Evolutionary conservation across 2,329 filamentous ascomycete genomes (phyloP), one percentile per base, ranked within the genome.

Genomic region (Cladosporium sphaerospermum): DNA sequence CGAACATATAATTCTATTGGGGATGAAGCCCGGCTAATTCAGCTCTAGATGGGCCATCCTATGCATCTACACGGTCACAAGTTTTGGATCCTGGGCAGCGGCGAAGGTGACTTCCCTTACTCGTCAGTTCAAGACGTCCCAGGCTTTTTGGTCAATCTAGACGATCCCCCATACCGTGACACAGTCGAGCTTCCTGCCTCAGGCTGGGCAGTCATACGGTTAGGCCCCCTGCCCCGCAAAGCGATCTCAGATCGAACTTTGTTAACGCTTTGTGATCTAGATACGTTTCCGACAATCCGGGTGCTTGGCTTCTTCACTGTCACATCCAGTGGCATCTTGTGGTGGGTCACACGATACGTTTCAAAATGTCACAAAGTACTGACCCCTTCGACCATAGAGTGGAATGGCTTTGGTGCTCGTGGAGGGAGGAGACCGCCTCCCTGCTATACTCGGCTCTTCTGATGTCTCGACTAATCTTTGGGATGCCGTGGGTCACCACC

Each of bases 61-160:
- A 84, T 88, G 69, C 84, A 88, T 70, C 83, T 84, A 8, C 54
- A 64, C 61, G 83, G 83, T 9, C 53, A 59, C 55, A 42, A 89
- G 70, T 85, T 88, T 73, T 83, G 82, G 62, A 70, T 89, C 45
- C 74, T 89, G 0, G 72, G 79, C 39, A 77, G 78, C 67, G 69
- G 78, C 57, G 57, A 70, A 59, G 59, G 70, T 7, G 58, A 55
- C 13, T 18, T 18, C 16, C 34, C 34, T 10, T 37, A 37, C 34
- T 37, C 34, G n/a, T 37, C 34, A 37, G 34, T 37, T 37, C 34
- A 37, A 37, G 34, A 37, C 34, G 34, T 37, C 2, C 34, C 34
- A 37, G 34, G n/a, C n/a, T 37, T 14, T 14, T 14, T 37, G n/a
- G 34, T 37, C 34, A 37, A 37, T 37, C 34, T 37, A 37, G 34